Base-by-base conservation (phyloP, 75 land plant species). In the Picea sitchensis region DNA sequence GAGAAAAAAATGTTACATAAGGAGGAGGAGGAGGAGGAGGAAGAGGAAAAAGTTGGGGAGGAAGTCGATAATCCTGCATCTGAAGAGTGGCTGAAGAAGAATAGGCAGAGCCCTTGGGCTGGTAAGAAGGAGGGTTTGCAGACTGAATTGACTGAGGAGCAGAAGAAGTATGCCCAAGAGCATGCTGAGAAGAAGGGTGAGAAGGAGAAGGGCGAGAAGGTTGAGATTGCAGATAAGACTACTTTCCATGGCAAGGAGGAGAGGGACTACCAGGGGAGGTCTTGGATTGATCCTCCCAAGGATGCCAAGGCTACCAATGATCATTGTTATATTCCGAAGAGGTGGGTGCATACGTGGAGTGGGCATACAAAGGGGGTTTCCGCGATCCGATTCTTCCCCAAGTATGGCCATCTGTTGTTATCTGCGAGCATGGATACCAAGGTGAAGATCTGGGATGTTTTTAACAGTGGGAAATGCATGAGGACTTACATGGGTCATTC, bases 371-470 rank as follows among this genome's bases (percentile, higher is more conserved):
- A 92, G 84, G 97, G 97, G 3, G 99, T 94, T 54, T 86, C 97
- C 1, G 93, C 95, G 0, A 96, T 96, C 63, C 68, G 96, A 65
- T 96, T 96, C 80, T 96, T 96, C 80, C 99, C 96, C 3, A 96
- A 94, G 74, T 80, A 84, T 82, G 99, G 99, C 2, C 96, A 96
- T 75, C 90, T 96, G 68, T 81, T 96, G 34, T 90, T 96, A 21
- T 96, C 99, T 3, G 99, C 91, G 1, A 84, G 99, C n/a, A 96
- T 94, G 95, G 99, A 96, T 74, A 88, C 96, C 14, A 92, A 94
- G 86, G 90, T 96, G 15, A 96, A 96, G 85, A 96, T 96, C 21
- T 96, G 97, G 97, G 95, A 96, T 85, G 99, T 96, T 7, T 90
- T 82, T 77, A 88, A 91, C 68, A 88, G 93, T 20, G 89, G 97